Evolutionary conservation across 305 asterid species (phyloP), one percentile per base, ranked within the genome.

Genomic region (Lippia alba): DNA sequence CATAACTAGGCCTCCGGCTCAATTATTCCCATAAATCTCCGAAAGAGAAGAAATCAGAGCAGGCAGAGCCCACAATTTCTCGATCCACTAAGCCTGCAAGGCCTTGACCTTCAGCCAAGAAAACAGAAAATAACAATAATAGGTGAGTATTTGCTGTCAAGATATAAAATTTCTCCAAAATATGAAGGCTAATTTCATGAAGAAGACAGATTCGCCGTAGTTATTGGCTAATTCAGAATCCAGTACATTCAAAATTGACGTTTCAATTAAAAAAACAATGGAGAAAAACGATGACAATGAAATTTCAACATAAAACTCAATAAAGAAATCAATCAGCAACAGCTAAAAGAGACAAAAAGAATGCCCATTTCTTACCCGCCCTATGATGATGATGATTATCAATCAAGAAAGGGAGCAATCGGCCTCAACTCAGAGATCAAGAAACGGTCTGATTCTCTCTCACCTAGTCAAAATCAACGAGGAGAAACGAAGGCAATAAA

Each of bases 1-100:
- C 99, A 94, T 91, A 74, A 80, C 90, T 78, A 80, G 45, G 24
- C 49, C 83, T 76, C 81, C 79, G 75, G 67, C 57, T 70, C 64
- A 74, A 57, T 70, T 51, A 53, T 69, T 49, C 65, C 45, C 48
- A 11, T 66, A 64, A 56, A 62, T 20, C 56, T 20, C 68, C 41
- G 14, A 20, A 55, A 71, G 33, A 12, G 16, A 76, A 71, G 55
- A 56, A 51, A 67, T 33, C 65, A 57, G 69, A 46, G 83, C 68
- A 69, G 84, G 79, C 80, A 71, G 72, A 84, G 72, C 78, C 76
- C 81, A 56, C 74, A 54, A 66, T 58, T 61, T 70, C 66, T 4
- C 66, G 62, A 74, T 73, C 56, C 68, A 69, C 72, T 56, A 66
- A 69, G 56, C 67, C 81, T 61, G 48, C 73, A 66, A 45, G 46